A percentile compares a stretch with the other conserved stretches of the same genome.
These are phyloP conservation scores for Plectosphaerella plurivora DNA, from an alignment of 2,329 filamentous ascomycete genomes.

Conservation along the genomic window DNA sequence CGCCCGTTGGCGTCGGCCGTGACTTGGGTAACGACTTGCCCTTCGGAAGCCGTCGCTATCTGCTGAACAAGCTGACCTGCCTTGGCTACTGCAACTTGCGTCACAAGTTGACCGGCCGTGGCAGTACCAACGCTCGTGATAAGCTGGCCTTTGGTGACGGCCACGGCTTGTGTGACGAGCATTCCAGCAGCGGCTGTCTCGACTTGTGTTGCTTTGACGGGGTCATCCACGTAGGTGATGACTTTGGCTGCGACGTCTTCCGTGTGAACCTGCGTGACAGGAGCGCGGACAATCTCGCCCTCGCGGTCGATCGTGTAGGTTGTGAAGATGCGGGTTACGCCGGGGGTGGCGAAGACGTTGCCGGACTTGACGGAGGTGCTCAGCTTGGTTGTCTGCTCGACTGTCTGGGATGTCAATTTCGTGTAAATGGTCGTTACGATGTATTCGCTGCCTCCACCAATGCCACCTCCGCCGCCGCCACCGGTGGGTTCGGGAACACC, in stretches of 20 bases:
- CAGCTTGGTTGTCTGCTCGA: background rate
- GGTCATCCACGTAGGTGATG: constrained; percentile 9
- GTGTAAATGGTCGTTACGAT: background rate
- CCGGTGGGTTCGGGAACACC: no score
- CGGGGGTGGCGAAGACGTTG: constrained; percentile 10
- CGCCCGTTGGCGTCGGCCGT: constrained; percentile 19
- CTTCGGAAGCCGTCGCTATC: no score
- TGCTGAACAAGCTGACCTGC: no score
- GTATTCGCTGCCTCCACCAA: background rate
- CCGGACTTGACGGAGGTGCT: background rate
- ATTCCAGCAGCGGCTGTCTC: no score
- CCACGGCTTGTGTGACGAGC: no score
- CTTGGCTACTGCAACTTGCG: no score
- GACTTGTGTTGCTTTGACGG: constrained; percentile 12
- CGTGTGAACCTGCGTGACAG: constrained; percentile 15
- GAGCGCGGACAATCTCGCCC: constrained; percentile 4
- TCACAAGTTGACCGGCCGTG: no score
- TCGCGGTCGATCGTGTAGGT: constrained; percentile 9
- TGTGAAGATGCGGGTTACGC: constrained; percentile 14
- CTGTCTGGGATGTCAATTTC: background rate
- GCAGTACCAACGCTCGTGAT: no score
- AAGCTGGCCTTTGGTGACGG: no score
- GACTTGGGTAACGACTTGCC: background rate
- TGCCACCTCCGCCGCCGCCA: no score
- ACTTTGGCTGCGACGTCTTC: constrained; percentile 14